A percentile compares a stretch with the other conserved stretches of the same genome.
Evolutionary conservation across 805 yeast genomes (phyloP).

Genomic region (Debaryomyces hansenii): DNA sequence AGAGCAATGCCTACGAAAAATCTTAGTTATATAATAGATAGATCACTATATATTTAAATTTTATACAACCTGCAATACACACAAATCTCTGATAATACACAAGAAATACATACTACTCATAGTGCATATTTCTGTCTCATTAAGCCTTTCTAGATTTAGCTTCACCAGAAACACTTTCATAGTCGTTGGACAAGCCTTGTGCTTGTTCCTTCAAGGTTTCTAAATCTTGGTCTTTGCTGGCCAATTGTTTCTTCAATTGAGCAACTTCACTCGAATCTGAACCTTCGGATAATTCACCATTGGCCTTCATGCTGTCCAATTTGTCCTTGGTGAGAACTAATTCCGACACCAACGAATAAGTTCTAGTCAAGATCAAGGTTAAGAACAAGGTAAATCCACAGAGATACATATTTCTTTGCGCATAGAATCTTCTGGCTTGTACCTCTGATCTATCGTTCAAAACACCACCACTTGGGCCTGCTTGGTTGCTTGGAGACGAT

Average conservation of each 20-base stretch:
- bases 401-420: constrained; percentile 94
- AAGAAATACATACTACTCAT: not conserved
- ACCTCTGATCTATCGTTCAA: constrained; percentile 72
- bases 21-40: not conserved
- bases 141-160: constrained; percentile 14
- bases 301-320: constrained; percentile 38
- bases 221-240: constrained; percentile 64
- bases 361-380: constrained; percentile 80
- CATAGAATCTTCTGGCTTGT: constrained; percentile 88
- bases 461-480: constrained; percentile 19
- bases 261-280: constrained; percentile 42
- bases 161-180: constrained; percentile 40
- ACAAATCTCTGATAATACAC: not conserved
- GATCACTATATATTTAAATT: not conserved
- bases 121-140: not conserved
- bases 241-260: constrained; percentile 45
- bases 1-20: constrained; percentile 72
- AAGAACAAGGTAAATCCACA: constrained; percentile 94
- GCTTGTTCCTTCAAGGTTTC: constrained; percentile 74
- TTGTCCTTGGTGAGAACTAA: constrained; percentile 64
- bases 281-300: constrained; percentile 14
- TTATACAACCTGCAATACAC: constrained; percentile 1
- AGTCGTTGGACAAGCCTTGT: constrained; percentile 60
- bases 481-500: constrained; percentile 15
- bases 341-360: constrained; percentile 77